Evolutionary conservation across 495 filamentous ascomycete genomes (phyloP).

Genomic region (Extremus antarcticus): DNA sequence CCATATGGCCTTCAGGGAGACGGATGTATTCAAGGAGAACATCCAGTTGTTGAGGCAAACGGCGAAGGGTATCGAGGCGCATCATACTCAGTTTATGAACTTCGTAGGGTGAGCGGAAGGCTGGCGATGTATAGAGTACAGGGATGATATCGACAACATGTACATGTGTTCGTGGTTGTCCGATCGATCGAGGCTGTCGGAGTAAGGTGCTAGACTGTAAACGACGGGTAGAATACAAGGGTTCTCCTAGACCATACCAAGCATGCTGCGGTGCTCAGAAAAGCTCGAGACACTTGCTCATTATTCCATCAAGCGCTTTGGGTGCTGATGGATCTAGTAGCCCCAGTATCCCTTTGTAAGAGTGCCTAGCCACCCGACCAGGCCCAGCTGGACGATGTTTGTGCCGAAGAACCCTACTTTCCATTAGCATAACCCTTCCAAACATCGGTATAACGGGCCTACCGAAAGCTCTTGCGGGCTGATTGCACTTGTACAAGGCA

Average conservation of each 20-base stretch:
- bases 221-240: too few relatives aligned
- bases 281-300: too few relatives aligned
- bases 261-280: too few relatives aligned
- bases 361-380: not conserved
- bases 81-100: conserved; percentile 14
- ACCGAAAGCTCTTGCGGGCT: not conserved
- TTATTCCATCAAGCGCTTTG: too few relatives aligned
- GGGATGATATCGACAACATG: too few relatives aligned
- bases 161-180: too few relatives aligned
- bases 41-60: conserved; percentile 10
- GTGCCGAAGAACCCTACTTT: conserved; percentile 1
- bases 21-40: conserved; percentile 19
- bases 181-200: too few relatives aligned
- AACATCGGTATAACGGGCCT: not conserved
- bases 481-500: not conserved
- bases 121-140: not conserved
- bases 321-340: not conserved
- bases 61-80: conserved; percentile 16
- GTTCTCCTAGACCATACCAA: too few relatives aligned
- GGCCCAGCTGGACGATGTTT: not conserved
- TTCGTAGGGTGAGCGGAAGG: not conserved
- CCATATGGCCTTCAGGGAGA: conserved; percentile 11
- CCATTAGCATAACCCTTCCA: not conserved
- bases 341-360: conserved; percentile 7
- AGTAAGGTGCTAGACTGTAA: too few relatives aligned